A percentile compares a stretch with the other conserved stretches of the same genome.
Conservation (phyloP, 768 basidiomycete genomes). For the Leccinum disarticulatum region DNA sequence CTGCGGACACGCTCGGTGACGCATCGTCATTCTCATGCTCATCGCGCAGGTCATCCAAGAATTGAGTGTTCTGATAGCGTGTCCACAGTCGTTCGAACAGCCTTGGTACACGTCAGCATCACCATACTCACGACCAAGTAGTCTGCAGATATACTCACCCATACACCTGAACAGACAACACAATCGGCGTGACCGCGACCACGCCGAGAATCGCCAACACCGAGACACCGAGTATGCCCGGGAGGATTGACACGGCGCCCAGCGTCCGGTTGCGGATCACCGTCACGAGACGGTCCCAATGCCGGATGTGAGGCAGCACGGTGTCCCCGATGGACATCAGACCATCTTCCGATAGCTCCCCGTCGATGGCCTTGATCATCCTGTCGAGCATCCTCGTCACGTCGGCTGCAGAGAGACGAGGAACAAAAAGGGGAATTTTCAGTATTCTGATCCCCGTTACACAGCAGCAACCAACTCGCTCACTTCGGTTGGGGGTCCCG, state of each 20-base stretch:
- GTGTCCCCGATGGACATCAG: not conserved
- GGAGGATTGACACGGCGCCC: conserved; percentile 8
- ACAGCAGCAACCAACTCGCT: not conserved
- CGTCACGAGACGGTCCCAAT: not conserved
- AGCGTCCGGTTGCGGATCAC: not conserved
- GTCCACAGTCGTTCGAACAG: not conserved
- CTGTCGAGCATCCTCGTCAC: not conserved
- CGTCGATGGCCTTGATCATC: not conserved
- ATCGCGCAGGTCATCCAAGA: conserved; percentile 3
- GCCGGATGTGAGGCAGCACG: not conserved
- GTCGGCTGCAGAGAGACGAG: not conserved
- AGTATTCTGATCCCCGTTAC: not conserved
- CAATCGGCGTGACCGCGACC: conserved; percentile 7
- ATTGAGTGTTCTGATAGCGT: not conserved
- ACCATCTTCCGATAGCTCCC: not conserved
- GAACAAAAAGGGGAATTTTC: not conserved
- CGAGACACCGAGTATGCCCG: conserved; percentile 22
- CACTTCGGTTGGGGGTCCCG: conserved; percentile 20
- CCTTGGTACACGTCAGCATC: conserved; percentile 4
- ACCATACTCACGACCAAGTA: not conserved
- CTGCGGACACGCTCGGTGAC: too few relatives aligned
- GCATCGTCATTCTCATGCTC: too few relatives aligned
- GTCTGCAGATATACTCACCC: conserved; percentile 9
- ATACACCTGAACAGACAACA: conserved; percentile 3
- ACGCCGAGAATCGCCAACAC: conserved; percentile 14